These are phyloP conservation scores for Colletotrichum lentis DNA, from an alignment of 2,329 filamentous ascomycete genomes.

Conservation along the genomic window DNA sequence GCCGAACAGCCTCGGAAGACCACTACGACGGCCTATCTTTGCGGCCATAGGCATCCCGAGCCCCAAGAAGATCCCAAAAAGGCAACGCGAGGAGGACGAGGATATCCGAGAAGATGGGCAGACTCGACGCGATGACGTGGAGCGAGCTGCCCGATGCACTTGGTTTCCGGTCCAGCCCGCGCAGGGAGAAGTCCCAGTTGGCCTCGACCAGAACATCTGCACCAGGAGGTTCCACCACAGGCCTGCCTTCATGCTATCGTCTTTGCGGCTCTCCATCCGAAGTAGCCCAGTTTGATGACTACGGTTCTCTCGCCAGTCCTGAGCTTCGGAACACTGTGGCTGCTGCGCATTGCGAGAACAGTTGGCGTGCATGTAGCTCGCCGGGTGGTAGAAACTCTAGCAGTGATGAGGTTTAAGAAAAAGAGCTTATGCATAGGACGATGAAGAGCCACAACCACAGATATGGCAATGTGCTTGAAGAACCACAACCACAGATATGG, in stretches of 20 bases:
- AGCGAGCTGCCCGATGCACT: constrained; percentile 34
- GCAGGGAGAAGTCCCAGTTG: constrained; percentile 44
- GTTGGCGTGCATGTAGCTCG: too few relatives aligned
- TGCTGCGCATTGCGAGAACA: too few relatives aligned
- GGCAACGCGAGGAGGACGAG: constrained; percentile 51
- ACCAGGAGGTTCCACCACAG: constrained; percentile 45
- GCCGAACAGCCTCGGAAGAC: constrained; percentile 45
- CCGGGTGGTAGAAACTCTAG: too few relatives aligned
- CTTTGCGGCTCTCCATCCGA: constrained; percentile 39
- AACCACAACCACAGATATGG: too few relatives aligned
- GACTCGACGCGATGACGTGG: constrained; percentile 47
- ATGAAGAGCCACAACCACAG: too few relatives aligned
- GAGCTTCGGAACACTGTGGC: too few relatives aligned
- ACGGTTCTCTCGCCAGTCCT: not conserved
- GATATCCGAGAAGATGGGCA: constrained; percentile 54
- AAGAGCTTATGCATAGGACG: too few relatives aligned
- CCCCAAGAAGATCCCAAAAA: constrained; percentile 47
- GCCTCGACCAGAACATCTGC: too few relatives aligned
- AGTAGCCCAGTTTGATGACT: constrained; percentile 45
- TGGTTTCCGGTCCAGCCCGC: constrained; percentile 23
- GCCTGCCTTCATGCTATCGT: constrained; percentile 15
- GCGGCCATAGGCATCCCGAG: constrained; percentile 46
- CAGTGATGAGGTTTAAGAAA: too few relatives aligned
- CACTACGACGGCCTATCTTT: constrained; percentile 47
- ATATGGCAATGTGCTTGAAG: too few relatives aligned